phyloP scores from a whole-genome alignment of 192 early-diverging fungal genomes.

The Backusella tuberculispora region DNA sequence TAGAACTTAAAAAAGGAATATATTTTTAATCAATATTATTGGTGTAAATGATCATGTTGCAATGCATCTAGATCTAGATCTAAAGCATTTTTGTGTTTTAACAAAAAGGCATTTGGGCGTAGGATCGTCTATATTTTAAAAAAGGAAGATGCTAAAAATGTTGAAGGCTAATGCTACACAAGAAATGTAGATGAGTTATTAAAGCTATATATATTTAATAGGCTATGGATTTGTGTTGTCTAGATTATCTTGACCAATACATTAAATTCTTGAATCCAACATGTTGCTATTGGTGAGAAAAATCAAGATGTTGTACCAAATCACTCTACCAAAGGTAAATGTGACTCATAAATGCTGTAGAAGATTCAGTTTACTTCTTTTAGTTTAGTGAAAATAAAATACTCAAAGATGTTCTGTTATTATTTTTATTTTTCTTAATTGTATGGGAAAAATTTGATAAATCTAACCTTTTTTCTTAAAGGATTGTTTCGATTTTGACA shows the following conservation, averaged over 20 bases:
- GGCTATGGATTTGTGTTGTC: neutral
- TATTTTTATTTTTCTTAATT: neutral
- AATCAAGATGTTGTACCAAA: slow-evolving; percentile 3
- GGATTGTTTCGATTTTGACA: neutral
- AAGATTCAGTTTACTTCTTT: neutral
- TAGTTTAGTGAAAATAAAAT: neutral
- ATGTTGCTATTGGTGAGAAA: neutral
- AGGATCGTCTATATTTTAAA: neutral
- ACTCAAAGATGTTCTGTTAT: neutral
- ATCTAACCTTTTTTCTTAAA: neutral
- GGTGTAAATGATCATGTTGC: neutral
- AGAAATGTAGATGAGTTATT: too few relatives aligned
- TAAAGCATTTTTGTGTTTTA: neutral
- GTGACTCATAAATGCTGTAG: neutral
- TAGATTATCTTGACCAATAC: neutral
- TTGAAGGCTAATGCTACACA: too few relatives aligned
- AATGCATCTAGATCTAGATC: neutral
- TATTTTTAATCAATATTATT: neutral
- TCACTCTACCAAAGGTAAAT: neutral
- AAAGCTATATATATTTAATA: neutral
- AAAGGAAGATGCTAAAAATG: neutral
- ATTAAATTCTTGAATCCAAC: neutral
- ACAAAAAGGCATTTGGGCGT: neutral
- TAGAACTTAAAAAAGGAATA: slow-evolving; percentile 12
- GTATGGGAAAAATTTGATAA: neutral